A percentile compares a stretch with the other conserved stretches of the same genome.
Evolutionary conservation across 1,139 yeast genomes (phyloP).

Genomic region (Geotrichum restrictum): DNA sequence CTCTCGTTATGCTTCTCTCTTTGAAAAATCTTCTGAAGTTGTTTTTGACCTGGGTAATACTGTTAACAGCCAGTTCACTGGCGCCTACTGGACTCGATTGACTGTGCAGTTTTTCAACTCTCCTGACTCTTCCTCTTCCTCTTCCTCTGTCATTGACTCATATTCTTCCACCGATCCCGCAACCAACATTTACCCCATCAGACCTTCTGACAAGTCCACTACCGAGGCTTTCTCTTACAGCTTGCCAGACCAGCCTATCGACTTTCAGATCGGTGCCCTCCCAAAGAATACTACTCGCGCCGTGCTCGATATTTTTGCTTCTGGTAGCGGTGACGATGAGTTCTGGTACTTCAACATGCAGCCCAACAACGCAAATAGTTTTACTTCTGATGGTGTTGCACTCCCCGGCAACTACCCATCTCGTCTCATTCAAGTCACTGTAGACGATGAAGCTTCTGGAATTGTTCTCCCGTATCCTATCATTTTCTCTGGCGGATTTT

Average conservation of each 20-base stretch:
- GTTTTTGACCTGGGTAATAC: conserved; percentile 58
- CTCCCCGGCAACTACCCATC: conserved; percentile 43
- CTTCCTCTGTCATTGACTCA: conserved; percentile 19
- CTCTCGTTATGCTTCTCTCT: conserved; percentile 52
- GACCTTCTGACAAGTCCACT: conserved; percentile 12
- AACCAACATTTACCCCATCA: conserved; percentile 17
- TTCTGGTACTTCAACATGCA: conserved; percentile 73
- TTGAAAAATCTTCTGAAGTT: conserved; percentile 46
- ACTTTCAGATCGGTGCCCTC: conserved; percentile 41
- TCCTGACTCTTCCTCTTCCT: conserved; percentile 7
- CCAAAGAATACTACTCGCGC: conserved; percentile 59
- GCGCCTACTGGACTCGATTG: conserved; percentile 56
- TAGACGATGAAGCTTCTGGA: conserved; percentile 38
- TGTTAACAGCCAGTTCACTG: conserved; percentile 54
- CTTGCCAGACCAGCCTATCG: conserved; percentile 29
- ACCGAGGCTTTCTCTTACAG: conserved; percentile 18
- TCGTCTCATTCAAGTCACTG: conserved; percentile 37
- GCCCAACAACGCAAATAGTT: conserved; percentile 45
- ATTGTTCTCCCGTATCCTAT: conserved; percentile 44
- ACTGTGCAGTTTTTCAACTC: conserved; percentile 50
- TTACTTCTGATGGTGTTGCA: conserved; percentile 36
- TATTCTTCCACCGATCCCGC: conserved; percentile 19
- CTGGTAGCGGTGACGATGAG: conserved; percentile 78
- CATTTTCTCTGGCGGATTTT: conserved; percentile 72
- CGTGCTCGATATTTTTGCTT: conserved; percentile 56